Conservation (phyloP, 2,329 filamentous ascomycete species). For the Pseudocercospora cruenta region DNA sequence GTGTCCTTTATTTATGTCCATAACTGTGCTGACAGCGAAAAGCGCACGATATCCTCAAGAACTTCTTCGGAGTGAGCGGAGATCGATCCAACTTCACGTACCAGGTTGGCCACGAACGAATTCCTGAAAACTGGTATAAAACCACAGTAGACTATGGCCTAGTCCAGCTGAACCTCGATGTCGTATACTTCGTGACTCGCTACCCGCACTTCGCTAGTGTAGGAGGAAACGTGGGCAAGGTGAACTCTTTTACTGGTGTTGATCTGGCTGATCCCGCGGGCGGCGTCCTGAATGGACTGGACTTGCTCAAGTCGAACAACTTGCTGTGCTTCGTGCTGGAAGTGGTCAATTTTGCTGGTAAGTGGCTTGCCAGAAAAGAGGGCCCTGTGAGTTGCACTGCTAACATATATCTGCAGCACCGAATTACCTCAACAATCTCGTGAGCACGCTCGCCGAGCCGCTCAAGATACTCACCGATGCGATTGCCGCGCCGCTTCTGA, state of each 20-base stretch:
- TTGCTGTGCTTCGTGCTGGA: conserved; percentile 26
- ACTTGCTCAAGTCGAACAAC: conserved; percentile 23
- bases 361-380: not conserved
- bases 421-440: conserved; percentile 38
- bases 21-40: not conserved
- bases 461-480: conserved; percentile 22
- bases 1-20: conserved; percentile 18
- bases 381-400: not conserved
- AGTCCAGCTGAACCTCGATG: conserved; percentile 26
- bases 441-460: conserved; percentile 25
- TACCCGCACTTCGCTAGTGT: conserved; percentile 27
- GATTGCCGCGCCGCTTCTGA: conserved; percentile 22
- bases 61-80: conserved; percentile 30
- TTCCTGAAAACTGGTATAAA: conserved; percentile 31
- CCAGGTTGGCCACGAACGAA: conserved; percentile 27
- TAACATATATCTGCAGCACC: conserved; percentile 27
- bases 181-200: conserved; percentile 25
- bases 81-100: conserved; percentile 27
- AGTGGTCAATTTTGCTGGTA: conserved; percentile 39
- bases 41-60: conserved; percentile 31
- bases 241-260: conserved; percentile 32
- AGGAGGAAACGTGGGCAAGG: conserved; percentile 31
- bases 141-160: conserved; percentile 24
- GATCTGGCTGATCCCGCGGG: conserved; percentile 40
- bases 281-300: conserved; percentile 46